Evolutionary conservation across 2,329 filamentous ascomycete species (phyloP).

Genomic region (Ophiostoma sp.): DNA sequence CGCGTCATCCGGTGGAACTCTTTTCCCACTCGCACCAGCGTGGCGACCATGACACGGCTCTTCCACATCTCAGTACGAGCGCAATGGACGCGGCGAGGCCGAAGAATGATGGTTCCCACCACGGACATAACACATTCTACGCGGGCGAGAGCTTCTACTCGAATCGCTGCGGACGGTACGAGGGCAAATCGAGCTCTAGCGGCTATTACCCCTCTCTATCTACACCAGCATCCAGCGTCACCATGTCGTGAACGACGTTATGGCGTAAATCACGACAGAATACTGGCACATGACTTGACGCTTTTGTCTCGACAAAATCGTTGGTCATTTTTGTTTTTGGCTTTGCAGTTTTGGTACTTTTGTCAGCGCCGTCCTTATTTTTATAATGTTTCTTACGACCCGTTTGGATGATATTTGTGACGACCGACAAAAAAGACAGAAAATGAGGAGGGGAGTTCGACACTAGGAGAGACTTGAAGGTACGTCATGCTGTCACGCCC

Average conservation of each 20-base stretch:
- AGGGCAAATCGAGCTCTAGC: conserved; percentile 52
- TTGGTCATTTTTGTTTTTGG: not conserved
- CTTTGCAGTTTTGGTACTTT: not conserved
- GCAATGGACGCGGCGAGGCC: conserved; percentile 42
- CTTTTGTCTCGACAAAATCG: not conserved
- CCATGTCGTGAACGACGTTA: conserved; percentile 39
- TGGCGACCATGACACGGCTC: conserved; percentile 38
- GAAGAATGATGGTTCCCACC: conserved; percentile 50
- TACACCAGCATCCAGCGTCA: conserved; percentile 48
- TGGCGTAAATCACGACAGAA: too few relatives aligned
- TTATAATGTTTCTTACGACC: conserved; percentile 16
- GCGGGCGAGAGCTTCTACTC: conserved; percentile 43
- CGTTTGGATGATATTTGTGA: conserved; percentile 17
- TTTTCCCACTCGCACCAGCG: conserved; percentile 43
- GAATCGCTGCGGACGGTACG: conserved; percentile 51
- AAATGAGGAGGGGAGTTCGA: not conserved
- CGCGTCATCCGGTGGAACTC: conserved; percentile 50
- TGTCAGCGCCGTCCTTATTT: not conserved
- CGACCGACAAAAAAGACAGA: not conserved
- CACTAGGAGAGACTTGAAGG: not conserved
- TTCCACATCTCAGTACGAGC: conserved; percentile 36
- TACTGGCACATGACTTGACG: not conserved
- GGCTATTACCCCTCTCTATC: conserved; percentile 57
- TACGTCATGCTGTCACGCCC: not conserved
- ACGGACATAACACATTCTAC: conserved; percentile 45